A percentile compares a stretch with the other conserved stretches of the same genome.
Evolutionary conservation across 805 yeast species (phyloP).

Genomic region (Starmerella apicola): DNA sequence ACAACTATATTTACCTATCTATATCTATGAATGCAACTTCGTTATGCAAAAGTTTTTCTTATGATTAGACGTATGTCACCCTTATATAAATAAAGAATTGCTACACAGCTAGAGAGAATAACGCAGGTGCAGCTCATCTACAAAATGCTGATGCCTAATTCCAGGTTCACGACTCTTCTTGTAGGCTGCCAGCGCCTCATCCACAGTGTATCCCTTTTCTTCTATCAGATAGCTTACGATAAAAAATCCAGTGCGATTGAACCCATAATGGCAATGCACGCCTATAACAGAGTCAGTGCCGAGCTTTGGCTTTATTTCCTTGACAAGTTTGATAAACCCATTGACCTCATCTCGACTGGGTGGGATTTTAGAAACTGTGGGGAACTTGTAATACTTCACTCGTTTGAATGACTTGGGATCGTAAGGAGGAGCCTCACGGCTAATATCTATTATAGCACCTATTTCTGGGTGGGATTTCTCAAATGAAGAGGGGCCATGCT

Average conservation of each 20-base stretch:
- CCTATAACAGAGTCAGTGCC: constrained; percentile 35
- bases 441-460: constrained; percentile 53
- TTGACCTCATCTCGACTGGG: constrained; percentile 52
- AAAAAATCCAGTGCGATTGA: constrained; percentile 64
- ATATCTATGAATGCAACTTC: too few species aligned
- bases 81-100: not conserved
- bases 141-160: constrained; percentile 63
- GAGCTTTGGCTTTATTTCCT: constrained; percentile 30
- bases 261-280: constrained; percentile 75
- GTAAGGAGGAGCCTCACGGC: constrained; percentile 53
- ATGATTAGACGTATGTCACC: too few species aligned
- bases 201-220: constrained; percentile 43
- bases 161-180: constrained; percentile 52
- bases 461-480: constrained; percentile 42
- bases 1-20: too few species aligned
- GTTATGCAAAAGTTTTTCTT: too few species aligned
- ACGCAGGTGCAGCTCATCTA: constrained; percentile 57
- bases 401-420: constrained; percentile 43
- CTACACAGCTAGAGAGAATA: constrained; percentile 25
- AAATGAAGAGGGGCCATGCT: constrained; percentile 45
- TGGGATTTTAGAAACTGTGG: constrained; percentile 66
- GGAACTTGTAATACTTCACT: constrained; percentile 54
- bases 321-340: constrained; percentile 37
- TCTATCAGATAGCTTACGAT: constrained; percentile 60
- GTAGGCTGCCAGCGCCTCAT: constrained; percentile 52